Conservation (phyloP, 768 basidiomycete genomes). For the Trametes elegans region DNA sequence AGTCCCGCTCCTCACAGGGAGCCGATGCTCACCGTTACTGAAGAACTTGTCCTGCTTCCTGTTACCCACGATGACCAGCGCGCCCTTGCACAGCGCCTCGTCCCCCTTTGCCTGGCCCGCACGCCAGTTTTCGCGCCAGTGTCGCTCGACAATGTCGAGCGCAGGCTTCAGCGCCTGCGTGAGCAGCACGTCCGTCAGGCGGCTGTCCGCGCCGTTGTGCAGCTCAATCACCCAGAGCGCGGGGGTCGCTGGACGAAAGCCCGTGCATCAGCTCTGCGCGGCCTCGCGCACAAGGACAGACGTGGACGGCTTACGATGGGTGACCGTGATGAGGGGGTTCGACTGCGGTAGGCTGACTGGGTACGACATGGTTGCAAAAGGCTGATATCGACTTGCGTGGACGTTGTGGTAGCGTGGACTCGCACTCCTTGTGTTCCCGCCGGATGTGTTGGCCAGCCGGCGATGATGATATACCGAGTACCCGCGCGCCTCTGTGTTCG, state of each 20-base stretch:
- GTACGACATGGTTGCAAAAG: conserved; percentile 41
- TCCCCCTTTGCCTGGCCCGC: conserved; percentile 42
- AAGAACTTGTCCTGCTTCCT: conserved; percentile 84
- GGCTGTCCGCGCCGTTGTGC: conserved; percentile 74
- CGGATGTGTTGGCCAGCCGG: conserved; percentile 30
- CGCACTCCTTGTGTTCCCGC: conserved; percentile 31
- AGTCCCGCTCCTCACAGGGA: background rate
- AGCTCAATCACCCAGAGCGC: conserved; percentile 77
- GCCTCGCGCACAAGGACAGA: no score
- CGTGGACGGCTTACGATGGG: conserved; percentile 48
- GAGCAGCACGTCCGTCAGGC: conserved; percentile 59
- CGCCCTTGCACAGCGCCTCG: conserved; percentile 57
- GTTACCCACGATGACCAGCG: conserved; percentile 75
- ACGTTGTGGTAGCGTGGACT: no score
- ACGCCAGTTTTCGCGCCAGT: conserved; percentile 62
- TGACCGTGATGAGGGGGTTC: conserved; percentile 61
- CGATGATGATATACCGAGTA: no score
- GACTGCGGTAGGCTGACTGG: conserved; percentile 48
- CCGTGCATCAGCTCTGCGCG: no score
- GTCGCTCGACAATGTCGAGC: conserved; percentile 66
- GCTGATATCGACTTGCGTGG: no score
- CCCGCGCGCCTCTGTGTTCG: no score
- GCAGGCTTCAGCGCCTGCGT: conserved; percentile 64
- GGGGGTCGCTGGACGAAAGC: conserved; percentile 44
- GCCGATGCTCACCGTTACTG: conserved; percentile 59